Evolutionary conservation across 352 stramenopile genomes (phyloP), one percentile per base, ranked within the genome.

Genomic region (Pythium monospermum): DNA sequence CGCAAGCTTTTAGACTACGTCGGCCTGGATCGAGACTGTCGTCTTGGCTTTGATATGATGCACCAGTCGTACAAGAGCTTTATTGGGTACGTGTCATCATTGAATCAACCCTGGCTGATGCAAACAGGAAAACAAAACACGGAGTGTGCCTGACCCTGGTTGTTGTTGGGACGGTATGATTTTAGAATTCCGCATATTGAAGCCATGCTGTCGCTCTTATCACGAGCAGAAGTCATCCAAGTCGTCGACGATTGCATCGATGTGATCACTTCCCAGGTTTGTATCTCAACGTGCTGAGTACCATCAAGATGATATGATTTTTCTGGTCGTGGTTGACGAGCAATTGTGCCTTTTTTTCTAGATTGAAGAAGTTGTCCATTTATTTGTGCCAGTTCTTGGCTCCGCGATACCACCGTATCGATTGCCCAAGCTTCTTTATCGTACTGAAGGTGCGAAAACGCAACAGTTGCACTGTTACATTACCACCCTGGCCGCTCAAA

Each of bases 341-440:
- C 11, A 30, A 38, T 28, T 44, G 35, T 21, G 23, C 35, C 21
- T 38, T 51, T 44, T 46, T 13, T 19, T 35, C 18, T 38, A 90
- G 68, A 69, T 94, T 16, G 59, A 75, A 53, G 75, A 94, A 3
- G 69, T 90, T 19, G 51, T 96, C 6, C 58, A 71, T 33, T 42
- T 85, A 25, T 94, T 85, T 38, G 61, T 91, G 7, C 63, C 85
- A 31, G 83, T 86, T 6, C 57, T 95, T 5, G 81, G 68, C 0
- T 67, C 74, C 1, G 70, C 83, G 6, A 85, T 95, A 31, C 83
- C 83, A 8, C 78, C 81, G 2, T 89, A 83, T 61, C 77, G 76
- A 18, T 62, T 90, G 21, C 86, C 82, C 2, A 74, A 70, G 35
- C 76, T 85, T 44, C 71, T 89, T 58, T 88, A 83, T 49, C 71